Evolutionary conservation across 257 asterid species (phyloP), one percentile per base, ranked within the genome.

Genomic region (Solanum appendiculatum): DNA sequence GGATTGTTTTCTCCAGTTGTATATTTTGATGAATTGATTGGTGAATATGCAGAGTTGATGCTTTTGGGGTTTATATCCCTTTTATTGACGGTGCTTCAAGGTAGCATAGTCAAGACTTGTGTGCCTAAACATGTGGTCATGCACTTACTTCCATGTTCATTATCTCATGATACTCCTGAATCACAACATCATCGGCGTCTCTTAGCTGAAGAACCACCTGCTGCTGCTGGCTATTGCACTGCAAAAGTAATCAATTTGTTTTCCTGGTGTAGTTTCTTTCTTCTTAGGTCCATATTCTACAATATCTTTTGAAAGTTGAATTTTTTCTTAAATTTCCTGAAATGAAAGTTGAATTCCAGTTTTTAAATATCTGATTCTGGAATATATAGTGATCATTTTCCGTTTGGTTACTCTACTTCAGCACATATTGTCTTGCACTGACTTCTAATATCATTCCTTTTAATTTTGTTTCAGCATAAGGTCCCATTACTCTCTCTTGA

Each of bases 51-150:
- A 94, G 98, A 95, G 90, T 87, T 95, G 93, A 93, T 95, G 98
- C 92, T 95, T 73, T 87, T 95, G 92, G 98, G 98, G 88, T 94
- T 95, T 89, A 95, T 95, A 88, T 95, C 98, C 2, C 94, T 95
- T 48, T 11, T 95, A 90, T 48, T 95, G 92, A 93, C 98, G 15
- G 98, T 94, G 70, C 94, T 94, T 80, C 98, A 95, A 92, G 89
- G 54, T 90, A 90, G 93, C 27, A 89, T 95, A 51, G 89, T 88
- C 85, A 93, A 91, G 91, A 34, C 94, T 34, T 95, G 98, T 20
- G 96, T 94, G 83, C 88, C 88, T 66, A 39, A 85, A 36, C 83
- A 66, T 64, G 64, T 87, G 15, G 91, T 91, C 91, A 74, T 77
- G 23, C 94, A 94, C 85, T 39, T 93, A 27, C 94, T 94, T 25